Base-by-base conservation (phyloP, 345 rosid species). In the Eucalyptus decipiens region DNA sequence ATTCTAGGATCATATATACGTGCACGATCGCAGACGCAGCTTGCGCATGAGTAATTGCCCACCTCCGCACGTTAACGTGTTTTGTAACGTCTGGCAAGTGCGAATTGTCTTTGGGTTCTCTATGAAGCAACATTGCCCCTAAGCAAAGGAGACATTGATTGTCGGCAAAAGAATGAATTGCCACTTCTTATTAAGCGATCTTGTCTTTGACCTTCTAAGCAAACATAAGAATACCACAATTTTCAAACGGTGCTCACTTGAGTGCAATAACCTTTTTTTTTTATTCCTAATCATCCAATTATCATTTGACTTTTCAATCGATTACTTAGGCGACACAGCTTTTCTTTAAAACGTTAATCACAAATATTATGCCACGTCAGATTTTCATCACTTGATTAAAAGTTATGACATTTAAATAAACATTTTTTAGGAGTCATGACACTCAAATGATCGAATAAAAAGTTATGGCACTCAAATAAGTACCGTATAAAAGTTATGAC, bases 401-500 rank as follows among this genome's bases (percentile, higher is more conserved):
- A 48, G 1, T 48, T 48, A 48, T 48, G 16, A 48, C 0, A 2
- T 2, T 48, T 48, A 48, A 48, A 13, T 48, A 48, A 48, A 13
- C 16, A 0, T 48, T 12, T 48, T 48, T 13, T 4, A 13, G 16
- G 50, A 48, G 5, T 12, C 5, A 48, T 48, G 2, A 5, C 1
- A 12, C 5, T 48, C 50, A 48, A 48, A 49, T 49, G 4, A 47
- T 47, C 1, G 12, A 10, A 12, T 13, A 49, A 42, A 42, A 42
- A 42, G 43, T 42, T 42, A 42, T 49, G 50, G 1, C 6, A 49
- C 6, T 49, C 17, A 49, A 14, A 13, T 49, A 2, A 49, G 14
- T 1, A 0, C 1, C 1, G 1, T 49, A 49, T 16, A 5, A 49
- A 49, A 14, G 1, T 14, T 49, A 14, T 1, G 6, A 49, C 3